phyloP scores from a whole-genome alignment of 2,329 filamentous ascomycete species.

The Stachybotrys elegans region DNA sequence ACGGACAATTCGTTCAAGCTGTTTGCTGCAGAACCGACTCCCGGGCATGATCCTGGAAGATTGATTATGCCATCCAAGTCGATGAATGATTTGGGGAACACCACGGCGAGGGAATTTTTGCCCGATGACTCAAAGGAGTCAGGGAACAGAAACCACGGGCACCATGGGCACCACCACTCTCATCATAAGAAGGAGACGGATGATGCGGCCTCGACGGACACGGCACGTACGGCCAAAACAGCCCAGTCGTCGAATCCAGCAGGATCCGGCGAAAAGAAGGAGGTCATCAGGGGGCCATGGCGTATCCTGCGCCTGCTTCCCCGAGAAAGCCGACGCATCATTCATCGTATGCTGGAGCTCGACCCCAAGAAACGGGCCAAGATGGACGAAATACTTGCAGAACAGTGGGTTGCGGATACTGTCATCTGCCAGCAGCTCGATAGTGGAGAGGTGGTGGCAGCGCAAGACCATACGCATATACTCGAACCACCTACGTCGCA shows the following conservation, averaged over 20 bases:
- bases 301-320: conserved; percentile 81
- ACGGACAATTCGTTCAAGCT: conserved; percentile 94
- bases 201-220: conserved; percentile 6
- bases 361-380: conserved; percentile 78
- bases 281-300: conserved; percentile 89
- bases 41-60: conserved; percentile 58
- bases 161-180: conserved; percentile 11
- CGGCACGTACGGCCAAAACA: conserved; percentile 3
- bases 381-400: conserved; percentile 79
- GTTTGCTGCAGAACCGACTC: conserved; percentile 80
- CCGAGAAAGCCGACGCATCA: conserved; percentile 82
- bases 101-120: conserved; percentile 32
- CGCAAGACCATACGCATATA: conserved; percentile 76
- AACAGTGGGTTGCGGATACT: conserved; percentile 85
- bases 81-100: conserved; percentile 36
- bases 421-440: conserved; percentile 77
- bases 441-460: conserved; percentile 63
- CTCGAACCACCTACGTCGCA: conserved; percentile 64
- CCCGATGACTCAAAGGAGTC: conserved; percentile 20
- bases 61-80: conserved; percentile 42
- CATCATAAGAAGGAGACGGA: conserved; percentile 14
- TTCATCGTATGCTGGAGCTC: conserved; percentile 87
- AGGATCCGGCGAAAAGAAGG: conserved; percentile 49
- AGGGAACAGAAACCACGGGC: conserved; percentile 8
- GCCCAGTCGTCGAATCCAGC: conserved; percentile 24